Base-by-base conservation (phyloP, 108 stramenopile species). In the Conticribra guillardii region DNA sequence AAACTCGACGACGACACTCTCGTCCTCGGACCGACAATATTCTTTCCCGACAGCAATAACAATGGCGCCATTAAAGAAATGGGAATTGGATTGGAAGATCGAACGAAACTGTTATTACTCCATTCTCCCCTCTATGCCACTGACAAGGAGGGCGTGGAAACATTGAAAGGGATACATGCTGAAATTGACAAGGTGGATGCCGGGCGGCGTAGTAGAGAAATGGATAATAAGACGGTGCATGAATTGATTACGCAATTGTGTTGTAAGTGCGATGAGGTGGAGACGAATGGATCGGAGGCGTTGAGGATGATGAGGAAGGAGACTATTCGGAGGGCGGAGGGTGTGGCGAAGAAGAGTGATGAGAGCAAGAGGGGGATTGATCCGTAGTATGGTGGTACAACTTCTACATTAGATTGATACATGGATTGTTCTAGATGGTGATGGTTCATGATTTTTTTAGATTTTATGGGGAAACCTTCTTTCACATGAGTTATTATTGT, bases 191-290 rank as follows among this genome's bases (percentile, higher is more conserved):
- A 83, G n/a, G 59, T 88, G 17, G 67, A 84, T 24, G 58, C 26
- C 14, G 73, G 46, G 30, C 48, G 76, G 29, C 26, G 11, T 8
- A 31, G 24, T 14, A 37, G 66, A 16, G 53, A 63, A 5, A 51
- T 82, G 29, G 61, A 72, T 18, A 69, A 82, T 15, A 52, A 70
- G 47, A 63, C 60, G 18, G 68, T 85, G 0, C 65, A 76, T 34
- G 87, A 85, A 52, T 37, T 84, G 18, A 73, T 88, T 18, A 88
- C 82, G 21, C 82, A 81, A 33, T 60, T 88, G 30, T 85, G 84
- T 53, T 88, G 87, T 55, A 79, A 82, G 54, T 49, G 84, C 27
- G 87, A 88, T 73, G 72, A 47, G 24, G 81, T 88, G 22, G 87
- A 88, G 49, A 73, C 73, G 5, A 57, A 71, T 22, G 87, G 85